These are phyloP conservation scores for Aeschynomene evenia DNA, from an alignment of 306 rosid species.

Conservation along the genomic window DNA sequence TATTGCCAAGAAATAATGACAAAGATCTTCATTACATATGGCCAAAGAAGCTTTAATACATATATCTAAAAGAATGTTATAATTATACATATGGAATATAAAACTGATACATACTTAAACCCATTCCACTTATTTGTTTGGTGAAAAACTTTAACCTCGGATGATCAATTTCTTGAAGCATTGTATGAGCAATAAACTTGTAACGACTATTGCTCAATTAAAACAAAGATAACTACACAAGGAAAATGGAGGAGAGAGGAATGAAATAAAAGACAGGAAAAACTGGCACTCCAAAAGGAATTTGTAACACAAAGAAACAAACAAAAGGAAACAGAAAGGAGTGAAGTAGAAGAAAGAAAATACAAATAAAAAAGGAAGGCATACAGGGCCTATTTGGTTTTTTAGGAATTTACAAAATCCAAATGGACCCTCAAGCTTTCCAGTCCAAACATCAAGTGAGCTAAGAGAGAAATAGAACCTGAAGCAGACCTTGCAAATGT, in stretches of 20 bases:
- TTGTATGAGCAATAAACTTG: neutral
- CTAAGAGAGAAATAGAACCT: slow-evolving; percentile 71
- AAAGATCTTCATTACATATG: neutral
- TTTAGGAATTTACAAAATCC: no score
- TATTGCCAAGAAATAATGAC: neutral
- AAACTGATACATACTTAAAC: neutral
- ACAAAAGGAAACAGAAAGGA: slow-evolving; percentile 4
- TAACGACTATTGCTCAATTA: slow-evolving; percentile 6
- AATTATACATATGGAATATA: neutral
- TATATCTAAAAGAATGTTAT: neutral
- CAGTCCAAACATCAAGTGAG: slow-evolving; percentile 14
- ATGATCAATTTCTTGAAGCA: neutral
- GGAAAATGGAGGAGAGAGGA: neutral
- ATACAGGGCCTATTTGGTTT: neutral
- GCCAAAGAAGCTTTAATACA: neutral
- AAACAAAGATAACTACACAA: neutral
- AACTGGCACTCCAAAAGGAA: neutral
- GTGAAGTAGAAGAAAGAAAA: slow-evolving; percentile 6
- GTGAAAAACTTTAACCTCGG: neutral
- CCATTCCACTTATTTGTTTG: slow-evolving; percentile 1
- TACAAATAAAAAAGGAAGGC: neutral
- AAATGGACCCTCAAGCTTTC: neutral
- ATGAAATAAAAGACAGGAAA: neutral
- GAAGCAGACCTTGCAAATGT: slow-evolving; percentile 98
- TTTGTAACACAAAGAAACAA: slow-evolving; percentile 2